Conservation (phyloP, 106 monocot species). For the Allium cepa region DNA sequence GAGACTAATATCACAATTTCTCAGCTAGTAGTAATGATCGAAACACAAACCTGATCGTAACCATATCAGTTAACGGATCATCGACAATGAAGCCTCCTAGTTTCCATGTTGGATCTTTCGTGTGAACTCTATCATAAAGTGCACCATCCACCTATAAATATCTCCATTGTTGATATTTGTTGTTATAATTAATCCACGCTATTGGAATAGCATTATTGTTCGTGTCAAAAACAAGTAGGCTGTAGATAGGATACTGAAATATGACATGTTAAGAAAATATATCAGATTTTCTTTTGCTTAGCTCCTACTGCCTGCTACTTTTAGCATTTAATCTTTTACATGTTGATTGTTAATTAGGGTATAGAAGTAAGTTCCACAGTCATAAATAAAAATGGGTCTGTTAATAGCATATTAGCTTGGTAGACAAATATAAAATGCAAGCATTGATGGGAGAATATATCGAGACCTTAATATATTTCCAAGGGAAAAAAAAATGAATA, state of each 20-base stretch:
- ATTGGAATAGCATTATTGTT: constrained; percentile 87
- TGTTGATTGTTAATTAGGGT: no score
- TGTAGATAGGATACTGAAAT: constrained; percentile 76
- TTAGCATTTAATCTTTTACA: no score
- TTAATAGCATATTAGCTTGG: no score
- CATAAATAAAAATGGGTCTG: no score
- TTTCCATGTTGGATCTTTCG: constrained; percentile 96
- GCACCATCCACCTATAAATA: constrained; percentile 64
- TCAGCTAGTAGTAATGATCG: no score
- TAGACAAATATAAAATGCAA: no score
- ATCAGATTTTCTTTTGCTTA: not conserved
- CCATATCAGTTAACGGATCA: constrained; percentile 69
- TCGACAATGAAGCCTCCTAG: constrained; percentile 91
- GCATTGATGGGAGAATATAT: no score
- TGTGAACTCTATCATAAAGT: constrained; percentile 74
- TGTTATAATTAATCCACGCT: constrained; percentile 86
- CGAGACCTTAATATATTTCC: no score
- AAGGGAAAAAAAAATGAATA: no score
- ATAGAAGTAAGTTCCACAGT: not conserved
- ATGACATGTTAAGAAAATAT: constrained; percentile 4
- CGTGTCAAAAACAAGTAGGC: constrained; percentile 78
- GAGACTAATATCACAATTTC: no score
- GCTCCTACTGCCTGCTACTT: no score
- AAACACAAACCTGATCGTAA: constrained; percentile 52
- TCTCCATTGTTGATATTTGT: constrained; percentile 54